These are phyloP conservation scores for Penicillium janthinellum DNA, from an alignment of 2,329 filamentous ascomycete species.

Conservation along the genomic window DNA sequence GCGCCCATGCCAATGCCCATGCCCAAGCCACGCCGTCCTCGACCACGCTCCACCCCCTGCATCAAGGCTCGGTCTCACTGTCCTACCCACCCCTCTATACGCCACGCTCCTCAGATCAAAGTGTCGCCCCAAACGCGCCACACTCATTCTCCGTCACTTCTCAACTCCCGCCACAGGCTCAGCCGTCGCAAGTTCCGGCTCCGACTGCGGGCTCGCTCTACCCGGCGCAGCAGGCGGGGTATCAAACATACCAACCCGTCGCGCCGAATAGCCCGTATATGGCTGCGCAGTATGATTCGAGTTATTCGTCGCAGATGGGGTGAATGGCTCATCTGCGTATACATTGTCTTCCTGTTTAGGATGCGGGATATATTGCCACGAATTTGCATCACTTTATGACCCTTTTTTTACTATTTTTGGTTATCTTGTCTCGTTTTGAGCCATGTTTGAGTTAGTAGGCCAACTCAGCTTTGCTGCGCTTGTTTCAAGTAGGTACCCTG, in stretches of 20 bases:
- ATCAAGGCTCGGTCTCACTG: slow-evolving; percentile 37
- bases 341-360: background rate
- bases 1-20: slow-evolving; percentile 12
- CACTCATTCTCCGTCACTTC: slow-evolving; percentile 27
- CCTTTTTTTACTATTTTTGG: slow-evolving; percentile 1
- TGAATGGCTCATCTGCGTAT: background rate
- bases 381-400: background rate
- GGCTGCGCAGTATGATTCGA: slow-evolving; percentile 20
- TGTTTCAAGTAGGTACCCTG: background rate
- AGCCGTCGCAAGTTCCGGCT: too few relatives aligned
- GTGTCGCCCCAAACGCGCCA: slow-evolving; percentile 23
- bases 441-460: background rate
- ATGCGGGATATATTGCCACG: background rate
- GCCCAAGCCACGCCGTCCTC: slow-evolving; percentile 17
- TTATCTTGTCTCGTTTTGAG: slow-evolving; percentile 3
- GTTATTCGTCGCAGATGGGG: slow-evolving; percentile 25
- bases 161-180: slow-evolving; percentile 14
- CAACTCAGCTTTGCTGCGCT: background rate
- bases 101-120: slow-evolving; percentile 24
- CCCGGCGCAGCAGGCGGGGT: slow-evolving; percentile 21
- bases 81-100: slow-evolving; percentile 40
- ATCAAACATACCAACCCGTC: slow-evolving; percentile 21
- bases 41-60: slow-evolving; percentile 27
- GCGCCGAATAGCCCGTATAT: slow-evolving; percentile 24
- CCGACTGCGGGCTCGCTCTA: slow-evolving; percentile 19